Evolutionary conservation across 345 rosid species (phyloP), one percentile per base, ranked within the genome.

Genomic region (Limnanthes douglasii): DNA sequence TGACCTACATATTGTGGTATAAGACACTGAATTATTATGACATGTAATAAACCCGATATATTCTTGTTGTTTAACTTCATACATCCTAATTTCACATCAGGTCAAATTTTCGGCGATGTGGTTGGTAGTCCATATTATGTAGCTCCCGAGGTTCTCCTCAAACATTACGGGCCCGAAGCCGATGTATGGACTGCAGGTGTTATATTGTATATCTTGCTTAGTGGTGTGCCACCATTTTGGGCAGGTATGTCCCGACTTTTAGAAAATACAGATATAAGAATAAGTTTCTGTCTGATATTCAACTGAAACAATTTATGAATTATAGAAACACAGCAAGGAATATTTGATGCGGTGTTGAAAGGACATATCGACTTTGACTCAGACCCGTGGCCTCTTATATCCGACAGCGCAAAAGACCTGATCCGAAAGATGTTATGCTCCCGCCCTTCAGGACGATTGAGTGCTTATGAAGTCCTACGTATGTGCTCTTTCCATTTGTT

Each of bases 131-230:
- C 98, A 25, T 90, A 85, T 54, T 90, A 90, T 41, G 98, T 85
- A 6, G 98, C 98, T 27, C 98, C 98, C 2, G 98, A 85, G 75
- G 98, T 90, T 28, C 94, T 90, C 21, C 75, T 68, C 8, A 90
- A 90, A 64, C 75, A 65, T 44, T 90, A 80, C 51, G 96, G 97
- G 31, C 98, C 92, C 29, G 95, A 61, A 58, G 98, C 98, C 26
- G 98, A 90, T 61, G 98, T 90, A 15, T 90, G 98, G 98, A 90
- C 98, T 21, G 95, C 95, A 18, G 98, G 98, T 21, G 92, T 90
- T 60, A 90, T 90, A 47, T 54, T 90, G 46, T 90, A 90, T 41
- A 90, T 90, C 35, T 65, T 90, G 66, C 70, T 90, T 11, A 90
- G 98, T 40, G 98, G 98, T 10, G 98, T 90, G 31, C 98, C 98